Evolutionary conservation across 768 basidiomycete genomes (phyloP), one percentile per base, ranked within the genome.

Genomic region (Amanita thiersii): DNA sequence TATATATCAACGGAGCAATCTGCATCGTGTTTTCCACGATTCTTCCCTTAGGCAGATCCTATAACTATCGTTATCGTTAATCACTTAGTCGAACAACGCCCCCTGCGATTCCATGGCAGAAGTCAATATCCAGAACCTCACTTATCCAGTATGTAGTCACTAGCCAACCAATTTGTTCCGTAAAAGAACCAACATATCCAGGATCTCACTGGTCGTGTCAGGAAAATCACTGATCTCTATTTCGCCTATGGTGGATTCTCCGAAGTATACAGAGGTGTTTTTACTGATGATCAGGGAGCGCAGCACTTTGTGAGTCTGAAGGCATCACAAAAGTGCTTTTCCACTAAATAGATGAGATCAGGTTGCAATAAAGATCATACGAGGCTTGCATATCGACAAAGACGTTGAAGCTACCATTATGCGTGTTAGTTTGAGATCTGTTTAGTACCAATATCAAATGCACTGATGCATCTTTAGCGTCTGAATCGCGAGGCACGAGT

Each of bases 281-380:
- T 75, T 77, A 65, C 61, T 46, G 73, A 72, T 44, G 34, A 57
- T 66, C 12, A 61, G 61, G 51, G 70, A 60, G 50, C 63, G 56
- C 36, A 56, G 63, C 54, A 60, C 39, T 50, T 52, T 37, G 68
- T 70, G 36, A 50, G 57, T 23, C 23, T 37, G 18, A 12, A 28
- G 24, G 26, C 15, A 37, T 33, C 6, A 20, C 29, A 5, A 31
- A 19, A 11, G 5, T 37, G 28, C 14, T 8, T 5, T 11, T 9
- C 23, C 19, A 14, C 14, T 24, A 6, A 21, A 44, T 35, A 43
- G 14, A 52, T 39, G 17, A 23, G 36, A 7, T 42, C 4, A 74
- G 75, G 75, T 79, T 21, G 78, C 78, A 0, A 53, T 79, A 40
- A 80, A 79, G 56, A 72, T 68, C 50, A 54, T 80, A 32, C 66